A percentile compares a stretch with the other conserved stretches of the same genome.
phyloP scores from a whole-genome alignment of 2,329 filamentous ascomycete species.

The Cercospora nicotianae region DNA sequence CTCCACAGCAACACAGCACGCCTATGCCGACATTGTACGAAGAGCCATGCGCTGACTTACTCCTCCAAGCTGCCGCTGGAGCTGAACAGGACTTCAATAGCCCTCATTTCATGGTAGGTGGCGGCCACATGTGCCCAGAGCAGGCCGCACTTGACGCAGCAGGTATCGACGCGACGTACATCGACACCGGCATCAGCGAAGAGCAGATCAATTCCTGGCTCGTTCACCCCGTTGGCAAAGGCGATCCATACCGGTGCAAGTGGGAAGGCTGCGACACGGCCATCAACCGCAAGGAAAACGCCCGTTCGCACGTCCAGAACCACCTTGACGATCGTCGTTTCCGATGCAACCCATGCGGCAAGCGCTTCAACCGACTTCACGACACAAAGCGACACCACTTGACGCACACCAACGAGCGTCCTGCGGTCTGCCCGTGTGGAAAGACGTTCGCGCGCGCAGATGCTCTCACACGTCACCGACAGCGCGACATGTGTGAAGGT shows the following conservation, averaged over 20 bases:
- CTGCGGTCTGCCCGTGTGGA: constrained; percentile 90
- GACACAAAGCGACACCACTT: constrained; percentile 97
- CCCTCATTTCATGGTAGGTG: constrained; percentile 35
- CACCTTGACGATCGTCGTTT: constrained; percentile 96
- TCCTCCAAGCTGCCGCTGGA: constrained; percentile 35
- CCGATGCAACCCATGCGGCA: constrained; percentile 87
- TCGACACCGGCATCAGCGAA: constrained; percentile 79
- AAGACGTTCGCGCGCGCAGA: constrained; percentile 95
- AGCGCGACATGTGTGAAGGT: constrained; percentile 94
- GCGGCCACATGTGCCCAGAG: constrained; percentile 36
- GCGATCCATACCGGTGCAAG: constrained; percentile 51
- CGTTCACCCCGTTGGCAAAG: constrained; percentile 47
- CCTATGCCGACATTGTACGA: constrained; percentile 42
- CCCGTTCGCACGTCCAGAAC: constrained; percentile 97
- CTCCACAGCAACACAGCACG: constrained; percentile 39
- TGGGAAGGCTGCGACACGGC: constrained; percentile 76
- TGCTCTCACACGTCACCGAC: constrained; percentile 87
- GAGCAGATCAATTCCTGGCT: constrained; percentile 65
- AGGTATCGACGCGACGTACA: constrained; percentile 56
- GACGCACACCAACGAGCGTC: constrained; percentile 94
- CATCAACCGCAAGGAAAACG: constrained; percentile 98
- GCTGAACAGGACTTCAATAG: constrained; percentile 36
- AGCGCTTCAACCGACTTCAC: constrained; percentile 95
- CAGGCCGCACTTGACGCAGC: constrained; percentile 50
- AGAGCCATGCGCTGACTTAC: constrained; percentile 31